Evolutionary conservation across 176 grass and related monocot genomes (phyloP).

Genomic region (Olyra latifolia): DNA sequence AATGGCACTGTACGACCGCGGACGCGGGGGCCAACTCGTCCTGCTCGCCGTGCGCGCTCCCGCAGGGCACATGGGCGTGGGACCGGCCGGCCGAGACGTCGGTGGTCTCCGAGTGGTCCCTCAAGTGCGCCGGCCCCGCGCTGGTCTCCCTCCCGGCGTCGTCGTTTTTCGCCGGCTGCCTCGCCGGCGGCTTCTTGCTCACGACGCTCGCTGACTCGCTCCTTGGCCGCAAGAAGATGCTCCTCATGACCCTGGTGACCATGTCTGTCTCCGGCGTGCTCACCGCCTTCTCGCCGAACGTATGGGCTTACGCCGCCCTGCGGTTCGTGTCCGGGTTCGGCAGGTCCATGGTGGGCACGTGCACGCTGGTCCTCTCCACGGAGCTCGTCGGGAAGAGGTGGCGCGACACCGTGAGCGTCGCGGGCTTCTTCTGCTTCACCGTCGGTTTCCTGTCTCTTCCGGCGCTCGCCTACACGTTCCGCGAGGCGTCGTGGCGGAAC

Average conservation of each 20-base stretch:
- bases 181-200: conserved; percentile 71
- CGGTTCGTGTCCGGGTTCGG: conserved; percentile 71
- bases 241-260: conserved; percentile 44
- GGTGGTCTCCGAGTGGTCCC: conserved; percentile 75
- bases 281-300: conserved; percentile 63
- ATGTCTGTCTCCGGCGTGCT: conserved; percentile 70
- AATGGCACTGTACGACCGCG: conserved; percentile 62
- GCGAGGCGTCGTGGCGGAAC: conserved; percentile 58
- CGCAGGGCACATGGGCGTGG: conserved; percentile 61
- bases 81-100: conserved; percentile 42
- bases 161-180: conserved; percentile 77
- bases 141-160: conserved; percentile 76
- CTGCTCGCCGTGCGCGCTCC: conserved; percentile 63
- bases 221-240: conserved; percentile 80
- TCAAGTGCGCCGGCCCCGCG: conserved; percentile 67
- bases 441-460: conserved; percentile 85
- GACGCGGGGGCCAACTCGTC: not conserved
- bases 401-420: conserved; percentile 70
- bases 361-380: conserved; percentile 72
- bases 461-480: conserved; percentile 61
- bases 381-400: conserved; percentile 81
- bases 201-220: conserved; percentile 78
- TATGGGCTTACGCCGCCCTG: conserved; percentile 74
- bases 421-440: conserved; percentile 72
- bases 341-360: conserved; percentile 62